phyloP scores from a whole-genome alignment of 129 eudicot species.

The Escallonia rubra region DNA sequence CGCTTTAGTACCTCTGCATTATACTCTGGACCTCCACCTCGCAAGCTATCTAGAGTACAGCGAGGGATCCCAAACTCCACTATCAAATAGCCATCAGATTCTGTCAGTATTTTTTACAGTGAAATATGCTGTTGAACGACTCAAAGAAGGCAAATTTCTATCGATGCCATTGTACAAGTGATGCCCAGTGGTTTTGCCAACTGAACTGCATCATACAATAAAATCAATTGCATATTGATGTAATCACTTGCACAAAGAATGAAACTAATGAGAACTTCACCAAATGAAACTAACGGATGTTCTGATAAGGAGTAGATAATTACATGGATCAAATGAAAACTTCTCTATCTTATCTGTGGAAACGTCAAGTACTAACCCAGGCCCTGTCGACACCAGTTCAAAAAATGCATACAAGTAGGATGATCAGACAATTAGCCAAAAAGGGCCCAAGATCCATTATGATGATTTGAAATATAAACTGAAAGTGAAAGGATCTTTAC shows the following conservation, averaged over 20 bases:
- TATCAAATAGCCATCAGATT: slow-evolving; percentile 16
- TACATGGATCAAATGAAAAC: slow-evolving; percentile 88
- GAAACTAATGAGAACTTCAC: neutral
- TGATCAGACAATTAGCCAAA: neutral
- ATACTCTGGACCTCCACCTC: slow-evolving; percentile 78
- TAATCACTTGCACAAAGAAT: slow-evolving; percentile 4
- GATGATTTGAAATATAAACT: neutral
- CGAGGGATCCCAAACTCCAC: slow-evolving; percentile 95
- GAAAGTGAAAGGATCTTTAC: slow-evolving; percentile 27
- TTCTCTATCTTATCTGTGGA: slow-evolving; percentile 69
- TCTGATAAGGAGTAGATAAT: slow-evolving; percentile 18
- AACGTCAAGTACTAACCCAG: slow-evolving; percentile 76
- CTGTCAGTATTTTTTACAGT: neutral
- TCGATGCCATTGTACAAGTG: too few relatives aligned
- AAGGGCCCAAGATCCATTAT: neutral
- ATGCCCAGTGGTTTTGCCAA: too few relatives aligned
- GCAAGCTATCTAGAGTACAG: slow-evolving; percentile 68
- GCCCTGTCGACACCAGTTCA: slow-evolving; percentile 38
- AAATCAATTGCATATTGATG: neutral
- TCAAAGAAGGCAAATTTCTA: too few relatives aligned
- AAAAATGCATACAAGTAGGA: neutral
- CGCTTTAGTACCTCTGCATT: slow-evolving; percentile 68
- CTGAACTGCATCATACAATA: neutral
- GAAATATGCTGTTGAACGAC: neutral
- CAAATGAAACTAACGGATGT: neutral